A percentile compares a stretch with the other conserved stretches of the same genome.
Evolutionary conservation across 2,329 filamentous ascomycete species (phyloP).

Genomic region (Venturia oleaginea): DNA sequence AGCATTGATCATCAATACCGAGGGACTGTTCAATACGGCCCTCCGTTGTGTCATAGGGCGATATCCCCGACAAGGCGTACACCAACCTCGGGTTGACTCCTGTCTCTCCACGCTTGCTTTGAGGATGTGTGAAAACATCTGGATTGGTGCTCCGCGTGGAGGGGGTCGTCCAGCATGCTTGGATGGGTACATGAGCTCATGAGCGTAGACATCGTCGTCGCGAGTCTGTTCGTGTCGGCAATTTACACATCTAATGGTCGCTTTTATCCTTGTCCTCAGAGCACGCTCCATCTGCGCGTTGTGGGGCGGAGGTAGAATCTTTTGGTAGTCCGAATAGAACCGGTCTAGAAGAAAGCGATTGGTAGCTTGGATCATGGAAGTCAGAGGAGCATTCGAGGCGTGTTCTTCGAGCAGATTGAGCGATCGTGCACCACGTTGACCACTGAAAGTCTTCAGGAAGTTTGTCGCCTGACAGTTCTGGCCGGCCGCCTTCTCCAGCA

Average conservation of each 20-base stretch:
- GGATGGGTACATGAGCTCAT: constrained; percentile 74
- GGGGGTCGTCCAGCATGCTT: constrained; percentile 40
- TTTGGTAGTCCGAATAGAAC: constrained; percentile 58
- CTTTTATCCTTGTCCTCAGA: constrained; percentile 53
- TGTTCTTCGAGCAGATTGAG: constrained; percentile 82
- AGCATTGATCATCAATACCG: constrained; percentile 78
- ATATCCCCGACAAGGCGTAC: constrained; percentile 80
- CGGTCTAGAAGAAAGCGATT: constrained; percentile 79
- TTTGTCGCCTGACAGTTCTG: constrained; percentile 96
- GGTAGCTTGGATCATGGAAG: constrained; percentile 75
- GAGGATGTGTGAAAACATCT: constrained; percentile 77
- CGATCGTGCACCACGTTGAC: constrained; percentile 61
- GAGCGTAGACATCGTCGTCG: constrained; percentile 69
- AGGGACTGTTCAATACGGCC: constrained; percentile 70
- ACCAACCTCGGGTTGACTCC: constrained; percentile 86
- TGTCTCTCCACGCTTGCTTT: constrained; percentile 88
- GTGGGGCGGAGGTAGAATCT: background rate
- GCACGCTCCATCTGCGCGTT: constrained; percentile 17
- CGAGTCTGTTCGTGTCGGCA: constrained; percentile 81
- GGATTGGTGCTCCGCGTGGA: constrained; percentile 42
- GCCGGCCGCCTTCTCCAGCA: constrained; percentile 91
- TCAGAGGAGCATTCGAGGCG: constrained; percentile 60
- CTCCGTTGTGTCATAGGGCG: constrained; percentile 80
- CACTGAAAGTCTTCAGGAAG: constrained; percentile 79
- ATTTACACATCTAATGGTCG: constrained; percentile 71